These are phyloP conservation scores for Trichosporon ovoides DNA, from an alignment of 1,284 basidiomycete species.

Conservation along the genomic window DNA sequence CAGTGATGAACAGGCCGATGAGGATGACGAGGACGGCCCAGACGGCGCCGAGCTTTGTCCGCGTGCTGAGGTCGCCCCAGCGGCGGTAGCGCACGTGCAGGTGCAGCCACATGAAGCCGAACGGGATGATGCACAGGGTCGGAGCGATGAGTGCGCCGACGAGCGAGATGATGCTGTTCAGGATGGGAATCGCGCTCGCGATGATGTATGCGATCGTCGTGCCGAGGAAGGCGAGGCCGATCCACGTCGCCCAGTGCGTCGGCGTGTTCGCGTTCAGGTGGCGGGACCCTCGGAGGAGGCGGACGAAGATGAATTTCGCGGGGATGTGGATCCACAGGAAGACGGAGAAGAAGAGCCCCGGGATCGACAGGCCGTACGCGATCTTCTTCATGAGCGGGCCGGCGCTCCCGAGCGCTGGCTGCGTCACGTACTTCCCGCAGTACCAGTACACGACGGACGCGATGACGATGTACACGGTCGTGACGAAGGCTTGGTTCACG, in stretches of 20 bases:
- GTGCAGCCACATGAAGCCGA: slow-evolving; percentile 33
- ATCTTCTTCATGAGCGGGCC: slow-evolving; percentile 46
- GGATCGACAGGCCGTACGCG: slow-evolving; percentile 46
- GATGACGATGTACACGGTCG: slow-evolving; percentile 36
- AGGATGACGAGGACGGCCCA: slow-evolving; percentile 24
- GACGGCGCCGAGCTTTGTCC: slow-evolving; percentile 5
- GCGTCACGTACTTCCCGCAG: slow-evolving; percentile 44
- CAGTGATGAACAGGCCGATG: slow-evolving; percentile 29
- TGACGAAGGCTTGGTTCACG: slow-evolving; percentile 34
- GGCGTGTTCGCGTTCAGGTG: slow-evolving; percentile 28
- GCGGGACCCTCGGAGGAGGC: slow-evolving; percentile 29
- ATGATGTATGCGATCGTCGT: slow-evolving; percentile 33
- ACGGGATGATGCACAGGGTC: slow-evolving; percentile 29
- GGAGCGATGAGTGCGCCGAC: slow-evolving; percentile 37
- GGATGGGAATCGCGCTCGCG: slow-evolving; percentile 32
- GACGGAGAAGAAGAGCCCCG: slow-evolving; percentile 33
- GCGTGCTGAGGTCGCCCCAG: neutral
- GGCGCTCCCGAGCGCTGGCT: slow-evolving; percentile 44
- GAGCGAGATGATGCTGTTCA: slow-evolving; percentile 31
- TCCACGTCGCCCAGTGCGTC: slow-evolving; percentile 36
- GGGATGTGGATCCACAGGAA: slow-evolving; percentile 29
- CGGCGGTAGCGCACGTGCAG: slow-evolving; percentile 20
- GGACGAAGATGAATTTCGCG: slow-evolving; percentile 37
- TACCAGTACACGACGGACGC: slow-evolving; percentile 30
- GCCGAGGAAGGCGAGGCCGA: slow-evolving; percentile 21